Percentiles rank a stretch among this genome's conserved stretches.
These are phyloP conservation scores for Pistacia atlantica DNA, from an alignment of 345 rosid genomes.

Conservation along the genomic window DNA sequence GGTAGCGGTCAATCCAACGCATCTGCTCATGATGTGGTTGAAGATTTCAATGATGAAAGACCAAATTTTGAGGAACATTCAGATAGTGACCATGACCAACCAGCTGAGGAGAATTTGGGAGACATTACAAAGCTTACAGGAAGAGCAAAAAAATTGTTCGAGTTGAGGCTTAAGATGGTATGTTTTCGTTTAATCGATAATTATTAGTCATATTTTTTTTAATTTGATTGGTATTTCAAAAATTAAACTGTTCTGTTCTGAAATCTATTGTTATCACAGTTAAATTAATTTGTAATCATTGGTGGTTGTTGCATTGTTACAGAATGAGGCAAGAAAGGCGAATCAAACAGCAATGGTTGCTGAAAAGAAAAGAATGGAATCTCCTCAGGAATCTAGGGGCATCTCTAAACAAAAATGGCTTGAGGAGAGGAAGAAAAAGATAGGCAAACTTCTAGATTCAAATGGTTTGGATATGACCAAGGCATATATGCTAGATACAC, in stretches of 20 bases:
- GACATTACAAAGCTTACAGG: slow-evolving; percentile 79
- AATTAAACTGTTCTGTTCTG: slow-evolving; percentile 11
- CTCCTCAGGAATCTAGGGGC: slow-evolving; percentile 79
- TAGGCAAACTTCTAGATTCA: slow-evolving; percentile 88
- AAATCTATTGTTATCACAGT: background rate
- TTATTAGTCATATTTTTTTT: background rate
- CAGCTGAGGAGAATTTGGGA: slow-evolving; percentile 45
- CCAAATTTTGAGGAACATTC: slow-evolving; percentile 44
- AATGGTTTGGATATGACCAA: slow-evolving; percentile 86
- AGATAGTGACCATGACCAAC: slow-evolving; percentile 42
- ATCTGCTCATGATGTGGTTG: slow-evolving; percentile 31
- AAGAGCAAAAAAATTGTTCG: slow-evolving; percentile 74
- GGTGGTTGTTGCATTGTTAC: slow-evolving; percentile 15
- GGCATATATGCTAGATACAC: slow-evolving; percentile 90
- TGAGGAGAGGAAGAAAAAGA: slow-evolving; percentile 83
- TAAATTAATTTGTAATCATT: background rate
- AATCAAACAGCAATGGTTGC: slow-evolving; percentile 85
- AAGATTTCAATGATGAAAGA: slow-evolving; percentile 33
- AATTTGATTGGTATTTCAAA: background rate
- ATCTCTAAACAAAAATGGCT: slow-evolving; percentile 95
- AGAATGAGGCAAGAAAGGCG: slow-evolving; percentile 91
- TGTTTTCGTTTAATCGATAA: slow-evolving; percentile 8
- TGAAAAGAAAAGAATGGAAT: slow-evolving; percentile 93
- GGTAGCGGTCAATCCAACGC: slow-evolving; percentile 26
- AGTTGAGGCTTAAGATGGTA: slow-evolving; percentile 89